phyloP scores from a whole-genome alignment of 1,139 yeast genomes.

The Hanseniaspora sp. region DNA sequence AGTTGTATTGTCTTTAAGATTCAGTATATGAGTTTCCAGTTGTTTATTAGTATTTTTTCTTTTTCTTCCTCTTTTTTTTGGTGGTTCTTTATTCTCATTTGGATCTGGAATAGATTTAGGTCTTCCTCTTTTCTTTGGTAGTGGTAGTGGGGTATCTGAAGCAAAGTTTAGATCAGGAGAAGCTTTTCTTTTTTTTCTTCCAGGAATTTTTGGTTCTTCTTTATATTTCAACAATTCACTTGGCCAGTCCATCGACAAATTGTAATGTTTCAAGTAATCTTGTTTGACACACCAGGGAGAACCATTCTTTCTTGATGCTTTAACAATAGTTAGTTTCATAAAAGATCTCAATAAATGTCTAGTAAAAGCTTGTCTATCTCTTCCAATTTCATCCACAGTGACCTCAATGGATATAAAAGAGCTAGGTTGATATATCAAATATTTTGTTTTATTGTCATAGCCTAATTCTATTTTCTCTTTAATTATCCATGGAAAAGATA shows the following conservation, averaged over 20 bases:
- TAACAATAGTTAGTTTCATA: slow-evolving; percentile 68
- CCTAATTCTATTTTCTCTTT: slow-evolving; percentile 50
- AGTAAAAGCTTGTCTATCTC: slow-evolving; percentile 82
- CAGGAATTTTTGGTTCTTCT: slow-evolving; percentile 16
- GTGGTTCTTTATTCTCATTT: background rate
- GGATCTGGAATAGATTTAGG: background rate
- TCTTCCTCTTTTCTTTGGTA: slow-evolving; percentile 12
- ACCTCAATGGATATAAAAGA: slow-evolving; percentile 57
- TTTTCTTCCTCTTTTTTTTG: slow-evolving; percentile 1
- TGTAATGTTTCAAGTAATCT: slow-evolving; percentile 40
- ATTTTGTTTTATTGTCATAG: slow-evolving; percentile 28
- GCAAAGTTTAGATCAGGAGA: background rate
- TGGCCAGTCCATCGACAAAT: slow-evolving; percentile 30
- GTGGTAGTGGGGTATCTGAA: background rate
- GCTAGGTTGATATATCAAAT: slow-evolving; percentile 46
- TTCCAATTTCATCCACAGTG: slow-evolving; percentile 57
- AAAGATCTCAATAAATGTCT: slow-evolving; percentile 84
- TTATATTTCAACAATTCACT: slow-evolving; percentile 25
- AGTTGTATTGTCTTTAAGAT: background rate
- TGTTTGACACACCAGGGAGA: slow-evolving; percentile 96
- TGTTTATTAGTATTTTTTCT: background rate
- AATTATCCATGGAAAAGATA: slow-evolving; percentile 37
- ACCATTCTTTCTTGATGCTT: slow-evolving; percentile 68
- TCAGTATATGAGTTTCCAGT: background rate
- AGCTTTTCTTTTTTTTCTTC: background rate